Conservation (phyloP, 2,329 filamentous ascomycete genomes). For the Hirsutella minnesotensis region DNA sequence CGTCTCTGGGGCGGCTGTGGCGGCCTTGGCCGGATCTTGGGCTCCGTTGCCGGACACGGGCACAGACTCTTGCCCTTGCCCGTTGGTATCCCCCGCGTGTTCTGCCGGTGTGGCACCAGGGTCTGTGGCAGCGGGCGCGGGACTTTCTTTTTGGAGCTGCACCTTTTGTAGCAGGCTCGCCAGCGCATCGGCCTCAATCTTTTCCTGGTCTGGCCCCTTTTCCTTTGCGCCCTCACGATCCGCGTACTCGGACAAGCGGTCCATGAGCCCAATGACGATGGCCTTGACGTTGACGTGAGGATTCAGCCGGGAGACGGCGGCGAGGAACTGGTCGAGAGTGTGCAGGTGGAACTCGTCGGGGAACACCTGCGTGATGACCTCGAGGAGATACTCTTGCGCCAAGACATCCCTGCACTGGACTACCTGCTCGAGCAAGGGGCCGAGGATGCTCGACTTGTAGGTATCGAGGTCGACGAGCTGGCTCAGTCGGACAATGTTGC, state of each 20-base stretch:
- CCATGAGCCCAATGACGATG: slow-evolving; percentile 97
- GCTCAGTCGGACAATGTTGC: slow-evolving; percentile 88
- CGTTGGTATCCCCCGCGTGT: slow-evolving; percentile 19
- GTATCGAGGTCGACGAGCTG: slow-evolving; percentile 90
- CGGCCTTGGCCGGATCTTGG: slow-evolving; percentile 10
- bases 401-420: slow-evolving; percentile 95
- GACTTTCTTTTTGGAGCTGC: slow-evolving; percentile 49
- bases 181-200: slow-evolving; percentile 76
- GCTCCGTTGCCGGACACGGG: slow-evolving; percentile 3
- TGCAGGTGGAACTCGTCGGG: slow-evolving; percentile 97
- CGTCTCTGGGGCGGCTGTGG: slow-evolving; percentile 33
- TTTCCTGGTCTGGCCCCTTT: slow-evolving; percentile 56
- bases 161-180: slow-evolving; percentile 67
- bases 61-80: slow-evolving; percentile 11
- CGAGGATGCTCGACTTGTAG: slow-evolving; percentile 84
- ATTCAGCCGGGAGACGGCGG: slow-evolving; percentile 83
- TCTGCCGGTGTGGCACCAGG: slow-evolving; percentile 14
- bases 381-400: slow-evolving; percentile 91
- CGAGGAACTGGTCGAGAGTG: slow-evolving; percentile 89
- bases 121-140: slow-evolving; percentile 2
- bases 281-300: slow-evolving; percentile 96
- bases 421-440: slow-evolving; percentile 85
- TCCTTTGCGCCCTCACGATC: slow-evolving; percentile 71
- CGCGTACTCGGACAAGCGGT: slow-evolving; percentile 88
- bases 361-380: slow-evolving; percentile 98